A percentile compares a stretch with the other conserved stretches of the same genome.
Conservation (phyloP, 2,329 filamentous ascomycete species). For the Pseudogymnoascus sp. region DNA sequence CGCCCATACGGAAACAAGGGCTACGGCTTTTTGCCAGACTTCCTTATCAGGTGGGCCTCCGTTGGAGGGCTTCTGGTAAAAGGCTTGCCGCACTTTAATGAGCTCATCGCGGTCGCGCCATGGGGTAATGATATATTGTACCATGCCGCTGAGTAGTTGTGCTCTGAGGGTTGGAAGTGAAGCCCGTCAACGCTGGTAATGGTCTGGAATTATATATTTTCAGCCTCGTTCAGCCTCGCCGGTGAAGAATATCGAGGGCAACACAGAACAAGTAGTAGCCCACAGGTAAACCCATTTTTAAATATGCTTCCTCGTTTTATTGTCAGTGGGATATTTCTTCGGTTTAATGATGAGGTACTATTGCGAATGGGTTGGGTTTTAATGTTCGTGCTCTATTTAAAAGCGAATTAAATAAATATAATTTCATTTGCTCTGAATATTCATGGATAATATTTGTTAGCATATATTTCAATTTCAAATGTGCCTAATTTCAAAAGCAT, state of each 20-base stretch:
- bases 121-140: slow-evolving; percentile 65
- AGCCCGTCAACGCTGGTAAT: background rate
- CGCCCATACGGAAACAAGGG: slow-evolving; percentile 61
- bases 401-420: background rate
- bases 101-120: slow-evolving; percentile 64
- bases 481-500: background rate
- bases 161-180: background rate
- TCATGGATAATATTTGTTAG: background rate
- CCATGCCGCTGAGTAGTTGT: slow-evolving; percentile 40
- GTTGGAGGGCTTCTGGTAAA: slow-evolving; percentile 40
- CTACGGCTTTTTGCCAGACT: slow-evolving; percentile 42
- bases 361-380: background rate
- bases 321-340: background rate
- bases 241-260: background rate
- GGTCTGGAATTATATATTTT: slow-evolving; percentile 1
- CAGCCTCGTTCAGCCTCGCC: background rate
- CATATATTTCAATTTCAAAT: background rate
- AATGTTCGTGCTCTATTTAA: background rate
- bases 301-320: background rate
- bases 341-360: background rate
- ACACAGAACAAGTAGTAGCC: background rate
- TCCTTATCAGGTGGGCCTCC: slow-evolving; percentile 10
- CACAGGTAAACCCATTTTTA: background rate
- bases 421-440: background rate
- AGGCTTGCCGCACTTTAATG: slow-evolving; percentile 54